A percentile compares a stretch with the other conserved stretches of the same genome.
phyloP scores from a whole-genome alignment of 2,329 filamentous ascomycete species.

The Talaromyces atroroseus region DNA sequence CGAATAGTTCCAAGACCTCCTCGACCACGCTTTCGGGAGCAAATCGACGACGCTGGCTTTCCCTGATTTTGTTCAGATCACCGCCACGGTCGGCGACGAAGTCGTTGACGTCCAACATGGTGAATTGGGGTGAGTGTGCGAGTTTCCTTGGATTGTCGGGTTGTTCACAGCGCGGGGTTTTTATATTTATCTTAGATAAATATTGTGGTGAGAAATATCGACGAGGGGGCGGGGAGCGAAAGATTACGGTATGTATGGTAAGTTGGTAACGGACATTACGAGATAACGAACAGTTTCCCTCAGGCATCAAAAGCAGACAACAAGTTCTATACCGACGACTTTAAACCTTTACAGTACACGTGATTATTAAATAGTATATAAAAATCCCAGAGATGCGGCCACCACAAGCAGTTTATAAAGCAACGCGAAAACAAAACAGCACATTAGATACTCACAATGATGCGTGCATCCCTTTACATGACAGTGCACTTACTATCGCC shows the following conservation, averaged over 20 bases:
- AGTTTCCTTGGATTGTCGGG: not conserved
- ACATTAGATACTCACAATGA: not conserved
- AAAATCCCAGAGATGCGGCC: not conserved
- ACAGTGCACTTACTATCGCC: constrained; percentile 74
- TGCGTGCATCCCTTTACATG: constrained; percentile 55
- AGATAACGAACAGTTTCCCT: not conserved
- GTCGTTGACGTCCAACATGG: constrained; percentile 71
- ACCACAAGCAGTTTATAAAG: not conserved
- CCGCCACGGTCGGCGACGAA: constrained; percentile 84
- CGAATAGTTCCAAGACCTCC: constrained; percentile 79
- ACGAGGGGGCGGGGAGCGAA: constrained; percentile 7
- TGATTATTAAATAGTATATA: not conserved
- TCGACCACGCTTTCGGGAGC: constrained; percentile 81
- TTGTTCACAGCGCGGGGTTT: not conserved
- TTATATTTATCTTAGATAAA: not conserved
- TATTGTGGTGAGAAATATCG: constrained; percentile 1
- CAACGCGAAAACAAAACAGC: not conserved
- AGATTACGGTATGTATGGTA: constrained; percentile 4
- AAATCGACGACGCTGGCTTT: constrained; percentile 78
- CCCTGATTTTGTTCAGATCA: constrained; percentile 83
- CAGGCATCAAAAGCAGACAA: not conserved
- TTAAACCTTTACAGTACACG: not conserved
- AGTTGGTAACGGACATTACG: not conserved
- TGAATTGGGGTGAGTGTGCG: constrained; percentile 16
- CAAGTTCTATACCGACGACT: too few species aligned